phyloP scores from a whole-genome alignment of 108 stramenopile genomes.

The Chaetoceros muelleri region DNA sequence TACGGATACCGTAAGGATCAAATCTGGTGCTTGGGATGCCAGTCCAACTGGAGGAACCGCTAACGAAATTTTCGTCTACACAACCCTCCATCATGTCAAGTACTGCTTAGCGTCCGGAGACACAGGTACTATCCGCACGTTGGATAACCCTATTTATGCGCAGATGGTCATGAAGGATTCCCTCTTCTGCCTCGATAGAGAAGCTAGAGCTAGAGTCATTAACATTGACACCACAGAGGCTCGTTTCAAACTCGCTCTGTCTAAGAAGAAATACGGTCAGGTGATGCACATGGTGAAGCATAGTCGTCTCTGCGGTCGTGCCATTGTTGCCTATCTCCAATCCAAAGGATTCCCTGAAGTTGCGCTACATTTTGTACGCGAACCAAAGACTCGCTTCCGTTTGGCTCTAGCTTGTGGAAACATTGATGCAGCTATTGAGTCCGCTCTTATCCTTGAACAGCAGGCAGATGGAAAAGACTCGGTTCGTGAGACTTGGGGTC shows the following conservation, averaged over 20 bases:
- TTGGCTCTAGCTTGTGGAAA: slow-evolving; percentile 97
- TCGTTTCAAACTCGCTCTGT: slow-evolving; percentile 85
- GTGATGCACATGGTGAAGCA: slow-evolving; percentile 97
- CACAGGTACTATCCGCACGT: slow-evolving; percentile 93
- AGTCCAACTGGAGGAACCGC: slow-evolving; percentile 65
- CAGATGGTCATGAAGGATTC: slow-evolving; percentile 83
- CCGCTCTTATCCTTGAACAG: slow-evolving; percentile 82
- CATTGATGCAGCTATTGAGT: slow-evolving; percentile 96
- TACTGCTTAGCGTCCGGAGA: slow-evolving; percentile 95
- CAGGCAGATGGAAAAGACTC: slow-evolving; percentile 55
- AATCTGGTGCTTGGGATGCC: slow-evolving; percentile 94
- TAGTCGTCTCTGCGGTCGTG: slow-evolving; percentile 89
- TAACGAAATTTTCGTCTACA: slow-evolving; percentile 88
- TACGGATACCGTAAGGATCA: slow-evolving; percentile 94
- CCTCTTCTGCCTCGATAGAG: slow-evolving; percentile 91
- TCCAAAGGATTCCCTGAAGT: slow-evolving; percentile 98
- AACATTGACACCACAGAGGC: slow-evolving; percentile 96
- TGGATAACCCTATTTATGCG: slow-evolving; percentile 92
- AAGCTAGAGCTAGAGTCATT: slow-evolving; percentile 82
- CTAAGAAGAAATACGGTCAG: slow-evolving; percentile 87
- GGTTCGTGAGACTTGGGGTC: slow-evolving; percentile 85
- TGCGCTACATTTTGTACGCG: slow-evolving; percentile 96
- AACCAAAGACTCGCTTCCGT: slow-evolving; percentile 90
- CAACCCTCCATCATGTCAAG: slow-evolving; percentile 97
- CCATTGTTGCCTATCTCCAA: slow-evolving; percentile 96